A percentile compares a stretch with the other conserved stretches of the same genome.
phyloP scores from a whole-genome alignment of 2,329 filamentous ascomycete genomes.

The Ophiobolus disseminans region DNA sequence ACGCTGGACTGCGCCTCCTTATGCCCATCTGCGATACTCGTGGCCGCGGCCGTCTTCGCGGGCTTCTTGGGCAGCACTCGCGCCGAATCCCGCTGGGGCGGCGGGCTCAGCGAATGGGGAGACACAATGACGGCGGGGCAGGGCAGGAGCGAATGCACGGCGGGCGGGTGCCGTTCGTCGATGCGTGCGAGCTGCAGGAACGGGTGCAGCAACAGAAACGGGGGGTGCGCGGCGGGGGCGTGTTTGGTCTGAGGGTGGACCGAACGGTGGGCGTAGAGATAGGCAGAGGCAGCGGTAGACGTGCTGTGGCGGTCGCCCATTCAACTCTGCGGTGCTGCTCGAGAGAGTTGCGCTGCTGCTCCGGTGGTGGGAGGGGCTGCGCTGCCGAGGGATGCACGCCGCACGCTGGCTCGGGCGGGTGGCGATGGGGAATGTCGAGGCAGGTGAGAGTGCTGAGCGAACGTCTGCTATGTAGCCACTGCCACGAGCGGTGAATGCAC shows the following conservation, averaged over 20 bases:
- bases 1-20: conserved; percentile 38
- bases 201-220: conserved; percentile 35
- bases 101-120: conserved; percentile 44
- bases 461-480: not conserved
- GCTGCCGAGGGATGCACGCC: conserved; percentile 2
- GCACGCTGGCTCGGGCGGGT: not conserved
- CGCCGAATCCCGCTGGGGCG: conserved; percentile 41
- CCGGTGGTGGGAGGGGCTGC: conserved; percentile 6
- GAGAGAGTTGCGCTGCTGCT: conserved; percentile 5
- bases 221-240: conserved; percentile 18
- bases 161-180: conserved; percentile 32
- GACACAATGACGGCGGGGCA: conserved; percentile 50
- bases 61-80: conserved; percentile 40
- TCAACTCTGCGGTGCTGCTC: conserved; percentile 19
- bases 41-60: conserved; percentile 32
- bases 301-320: conserved; percentile 35
- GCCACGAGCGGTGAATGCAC: not conserved
- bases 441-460: not conserved
- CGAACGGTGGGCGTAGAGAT: conserved; percentile 32
- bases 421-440: not conserved
- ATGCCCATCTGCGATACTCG: conserved; percentile 49
- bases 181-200: conserved; percentile 38
- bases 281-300: conserved; percentile 17
- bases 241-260: conserved; percentile 18
- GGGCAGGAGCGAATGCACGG: conserved; percentile 20